Evolutionary conservation across 1,139 yeast genomes (phyloP), one percentile per base, ranked within the genome.

Genomic region (Yueomyces sp.): DNA sequence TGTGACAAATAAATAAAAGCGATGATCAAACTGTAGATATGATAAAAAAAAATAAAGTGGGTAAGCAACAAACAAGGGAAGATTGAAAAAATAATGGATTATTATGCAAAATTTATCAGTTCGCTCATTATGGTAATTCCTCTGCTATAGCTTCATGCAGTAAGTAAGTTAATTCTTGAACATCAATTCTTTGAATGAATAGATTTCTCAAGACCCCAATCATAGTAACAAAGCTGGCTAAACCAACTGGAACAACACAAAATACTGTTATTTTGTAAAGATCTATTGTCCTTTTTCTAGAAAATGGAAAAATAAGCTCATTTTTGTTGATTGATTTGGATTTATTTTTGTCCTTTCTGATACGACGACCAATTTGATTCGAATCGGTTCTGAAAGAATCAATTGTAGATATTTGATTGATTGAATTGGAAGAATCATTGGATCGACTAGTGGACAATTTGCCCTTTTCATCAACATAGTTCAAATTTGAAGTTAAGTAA

Each of bases 181-280:
- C 70, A 53, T 83, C 95, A 44, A 84, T 65, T 46, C 95, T 71
- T 40, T 86, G 69, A 36, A 87, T 83, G 52, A 87, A 68, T 41
- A 87, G 62, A 42, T 86, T 76, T 48, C 96, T 67, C 31, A 87
- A 65, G 41, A 89, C 65, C 0, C 89, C 93, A 30, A 87, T 68
- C 95, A 89, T 86, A 4, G 97, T 87, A 29, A 89, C 65, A 55
- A 91, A 91, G 54, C 96, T 85, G 3, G 98, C 96, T 47, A 91
- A 56, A 0, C 98, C 98, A 27, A 91, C 89, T 0, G 98, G 98
- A 4, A 91, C 96, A 42, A 91, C 97, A 1, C 97, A 96, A 67
- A 85, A 91, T 1, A 91, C 96, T 1, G 84, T 89, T 40, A 91
- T 83, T 52, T 84, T 86, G 62, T 87, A 83, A 46, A 81, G 69